Evolutionary conservation across 805 yeast species (phyloP).

Genomic region (Hanseniaspora valbyensis): DNA sequence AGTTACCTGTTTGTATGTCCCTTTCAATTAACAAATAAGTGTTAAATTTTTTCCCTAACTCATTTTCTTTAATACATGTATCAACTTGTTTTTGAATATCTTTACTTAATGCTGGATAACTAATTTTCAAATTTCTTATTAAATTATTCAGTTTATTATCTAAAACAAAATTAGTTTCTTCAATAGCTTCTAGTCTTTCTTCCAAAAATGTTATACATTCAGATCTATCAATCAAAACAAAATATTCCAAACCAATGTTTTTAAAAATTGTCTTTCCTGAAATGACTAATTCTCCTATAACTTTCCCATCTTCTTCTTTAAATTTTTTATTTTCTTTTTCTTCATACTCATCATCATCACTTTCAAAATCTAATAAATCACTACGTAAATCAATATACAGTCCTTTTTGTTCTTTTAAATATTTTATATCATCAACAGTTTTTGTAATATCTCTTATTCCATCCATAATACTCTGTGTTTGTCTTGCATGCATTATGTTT

Average conservation of each 20-base stretch:
- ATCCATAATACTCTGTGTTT: slow-evolving; percentile 6
- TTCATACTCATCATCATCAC: too few relatives aligned
- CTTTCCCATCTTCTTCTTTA: slow-evolving; percentile 19
- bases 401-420: slow-evolving; percentile 24
- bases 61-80: slow-evolving; percentile 2
- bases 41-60: neutral
- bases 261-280: slow-evolving; percentile 22
- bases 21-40: slow-evolving; percentile 4
- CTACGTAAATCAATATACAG: slow-evolving; percentile 22
- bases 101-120: neutral
- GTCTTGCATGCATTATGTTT: slow-evolving; percentile 9
- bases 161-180: slow-evolving; percentile 5
- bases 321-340: slow-evolving; percentile 2
- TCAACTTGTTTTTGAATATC: neutral
- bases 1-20: slow-evolving; percentile 11
- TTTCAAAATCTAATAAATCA: slow-evolving; percentile 13
- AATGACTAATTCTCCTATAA: slow-evolving; percentile 27
- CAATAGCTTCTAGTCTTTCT: slow-evolving; percentile 21
- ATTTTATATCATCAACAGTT: slow-evolving; percentile 16
- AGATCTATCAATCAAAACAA: slow-evolving; percentile 22
- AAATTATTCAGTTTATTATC: slow-evolving; percentile 13
- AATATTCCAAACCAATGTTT: slow-evolving; percentile 29
- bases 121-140: slow-evolving; percentile 3
- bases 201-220: slow-evolving; percentile 23
- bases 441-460: neutral